Evolutionary conservation across 768 basidiomycete species (phyloP), one percentile per base, ranked within the genome.

Genomic region (Clitopilus passeckerianus): DNA sequence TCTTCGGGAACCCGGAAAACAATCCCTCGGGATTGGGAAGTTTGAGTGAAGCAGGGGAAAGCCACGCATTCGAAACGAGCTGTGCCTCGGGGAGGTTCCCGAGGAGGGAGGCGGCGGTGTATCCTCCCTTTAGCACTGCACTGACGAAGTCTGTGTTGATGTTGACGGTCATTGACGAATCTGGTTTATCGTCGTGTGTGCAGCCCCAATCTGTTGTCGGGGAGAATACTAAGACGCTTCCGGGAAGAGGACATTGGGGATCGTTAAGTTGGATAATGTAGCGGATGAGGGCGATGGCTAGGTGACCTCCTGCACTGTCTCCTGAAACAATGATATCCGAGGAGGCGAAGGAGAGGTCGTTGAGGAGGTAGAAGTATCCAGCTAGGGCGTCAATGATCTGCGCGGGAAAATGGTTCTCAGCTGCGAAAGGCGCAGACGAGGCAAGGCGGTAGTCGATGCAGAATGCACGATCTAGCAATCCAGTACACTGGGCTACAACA

Each of bases 301-400:
- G 79, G 69, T 91, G 87, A 2, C 80, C 90, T 2, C 90, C 90
- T 0, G 90, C 87, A 0, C 87, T 91, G 67, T 92, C 89, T 2
- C 90, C 91, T n/a, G 75, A 75, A 23, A 90, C 52, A 56, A 89
- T 77, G 64, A 92, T 85, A 63, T 88, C 72, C 18, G 72, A 68
- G 0, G 87, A 79, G 2, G 73, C 60, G 67, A 88, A 84, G 0
- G 82, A 80, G 35, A 86, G 71, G 6, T 63, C 70, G 44, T 78
- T 72, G 35, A 86, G 75, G 22, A 91, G 83, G 68, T 91, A 86
- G 44, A 78, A 71, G 69, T 90, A 93, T 10, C 85, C 89, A 0
- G 86, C 80, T 14, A 91, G 70, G 0, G 82, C 84, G 66, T 93
- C 90, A 12, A 92, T 72, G 0, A 93, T 75, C 14, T 86, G 86